Percentiles rank a stretch among this genome's conserved stretches.
These are phyloP conservation scores for Pseudogymnoascus sp. DNA, from an alignment of 2,329 filamentous ascomycete genomes.

Conservation along the genomic window DNA sequence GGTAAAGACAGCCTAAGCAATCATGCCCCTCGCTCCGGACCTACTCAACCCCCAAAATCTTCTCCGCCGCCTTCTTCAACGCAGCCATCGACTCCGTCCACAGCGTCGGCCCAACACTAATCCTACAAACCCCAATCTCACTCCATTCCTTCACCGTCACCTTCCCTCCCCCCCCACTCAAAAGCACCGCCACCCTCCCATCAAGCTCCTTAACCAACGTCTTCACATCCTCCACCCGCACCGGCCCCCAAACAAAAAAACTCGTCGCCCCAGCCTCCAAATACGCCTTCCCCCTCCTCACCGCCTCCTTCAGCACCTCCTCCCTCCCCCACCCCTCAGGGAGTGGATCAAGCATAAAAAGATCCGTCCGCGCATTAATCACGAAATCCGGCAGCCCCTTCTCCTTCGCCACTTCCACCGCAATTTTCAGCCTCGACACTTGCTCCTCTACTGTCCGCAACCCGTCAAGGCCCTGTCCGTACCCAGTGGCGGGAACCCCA, in stretches of 20 bases:
- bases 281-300: constrained; percentile 47
- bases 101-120: constrained; percentile 46
- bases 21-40: background rate
- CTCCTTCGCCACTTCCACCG: constrained; percentile 35
- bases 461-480: constrained; percentile 26
- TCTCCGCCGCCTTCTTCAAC: constrained; percentile 28
- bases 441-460: constrained; percentile 36
- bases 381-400: constrained; percentile 47
- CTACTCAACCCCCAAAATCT: constrained; percentile 21
- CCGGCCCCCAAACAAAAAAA: constrained; percentile 51
- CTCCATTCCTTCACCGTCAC: constrained; percentile 38
- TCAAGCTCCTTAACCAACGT: constrained; percentile 40
- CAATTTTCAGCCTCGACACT: constrained; percentile 39
- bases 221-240: constrained; percentile 39
- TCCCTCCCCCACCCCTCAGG: constrained; percentile 14
- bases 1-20: background rate
- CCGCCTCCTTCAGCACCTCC: constrained; percentile 35
- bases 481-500: constrained; percentile 11
- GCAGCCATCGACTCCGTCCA: constrained; percentile 35
- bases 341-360: constrained; percentile 33
- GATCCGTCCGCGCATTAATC: constrained; percentile 51
- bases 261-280: constrained; percentile 50
- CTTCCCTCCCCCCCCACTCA: constrained; percentile 30
- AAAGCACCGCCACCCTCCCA: constrained; percentile 42
- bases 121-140: constrained; percentile 44